Conservation (phyloP, 2,329 filamentous ascomycete species). For the Zymoseptoria pseudotritici region DNA sequence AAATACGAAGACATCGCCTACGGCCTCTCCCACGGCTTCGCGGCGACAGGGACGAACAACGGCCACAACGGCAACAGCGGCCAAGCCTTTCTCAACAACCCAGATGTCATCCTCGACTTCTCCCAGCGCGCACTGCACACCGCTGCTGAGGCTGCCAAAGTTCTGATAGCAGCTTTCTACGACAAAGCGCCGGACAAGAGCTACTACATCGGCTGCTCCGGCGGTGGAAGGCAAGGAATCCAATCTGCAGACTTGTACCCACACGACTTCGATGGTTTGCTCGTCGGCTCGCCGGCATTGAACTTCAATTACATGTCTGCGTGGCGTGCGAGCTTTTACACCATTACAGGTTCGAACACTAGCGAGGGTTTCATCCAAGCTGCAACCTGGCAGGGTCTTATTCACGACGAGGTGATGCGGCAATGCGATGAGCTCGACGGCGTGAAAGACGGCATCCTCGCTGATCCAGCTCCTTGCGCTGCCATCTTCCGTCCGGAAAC, state of each 20-base stretch:
- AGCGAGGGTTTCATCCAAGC: slow-evolving; percentile 33
- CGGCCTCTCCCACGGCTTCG: slow-evolving; percentile 32
- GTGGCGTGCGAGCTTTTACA: slow-evolving; percentile 36
- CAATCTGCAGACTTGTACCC: slow-evolving; percentile 38
- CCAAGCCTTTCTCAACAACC: slow-evolving; percentile 35
- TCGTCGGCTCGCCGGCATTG: slow-evolving; percentile 37
- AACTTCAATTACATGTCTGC: slow-evolving; percentile 36
- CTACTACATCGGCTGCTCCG: slow-evolving; percentile 41
- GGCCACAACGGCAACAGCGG: slow-evolving; percentile 40
- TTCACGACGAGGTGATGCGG: slow-evolving; percentile 37
- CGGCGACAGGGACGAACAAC: slow-evolving; percentile 35
- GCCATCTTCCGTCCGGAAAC: slow-evolving; percentile 30
- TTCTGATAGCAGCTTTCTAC: slow-evolving; percentile 30
- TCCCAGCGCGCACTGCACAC: slow-evolving; percentile 22
- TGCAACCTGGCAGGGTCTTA: slow-evolving; percentile 31
- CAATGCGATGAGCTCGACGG: slow-evolving; percentile 45
- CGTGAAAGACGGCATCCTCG: slow-evolving; percentile 39
- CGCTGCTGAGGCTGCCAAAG: slow-evolving; percentile 22
- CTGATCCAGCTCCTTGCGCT: slow-evolving; percentile 36
- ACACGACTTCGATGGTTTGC: slow-evolving; percentile 41
- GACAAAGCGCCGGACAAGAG: slow-evolving; percentile 30
- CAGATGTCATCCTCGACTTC: slow-evolving; percentile 22
- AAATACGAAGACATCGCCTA: slow-evolving; percentile 34
- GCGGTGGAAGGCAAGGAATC: slow-evolving; percentile 39
- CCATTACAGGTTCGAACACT: slow-evolving; percentile 30